Conservation (phyloP, 2,329 filamentous ascomycete species). For the Trichophyton simii region DNA sequence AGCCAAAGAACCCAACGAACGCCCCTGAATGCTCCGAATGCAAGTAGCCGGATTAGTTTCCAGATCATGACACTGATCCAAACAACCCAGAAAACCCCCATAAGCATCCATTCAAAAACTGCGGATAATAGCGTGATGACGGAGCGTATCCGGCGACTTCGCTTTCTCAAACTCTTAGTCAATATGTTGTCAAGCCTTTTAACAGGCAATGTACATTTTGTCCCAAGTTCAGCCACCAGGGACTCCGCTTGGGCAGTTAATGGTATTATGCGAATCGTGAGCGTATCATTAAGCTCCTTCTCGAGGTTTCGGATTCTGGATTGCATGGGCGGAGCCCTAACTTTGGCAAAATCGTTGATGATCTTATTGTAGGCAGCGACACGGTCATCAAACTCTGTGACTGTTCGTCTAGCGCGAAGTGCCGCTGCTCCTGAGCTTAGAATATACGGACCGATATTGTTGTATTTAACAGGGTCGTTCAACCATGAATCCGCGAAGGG, state of each 20-base stretch:
- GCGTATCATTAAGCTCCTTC: conserved; percentile 34
- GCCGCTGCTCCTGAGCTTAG: conserved; percentile 41
- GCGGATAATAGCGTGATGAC: conserved; percentile 65
- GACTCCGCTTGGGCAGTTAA: conserved; percentile 70
- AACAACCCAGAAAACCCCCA: conserved; percentile 86
- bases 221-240: conserved; percentile 61
- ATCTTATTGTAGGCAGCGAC: conserved; percentile 33
- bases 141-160: conserved; percentile 63
- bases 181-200: conserved; percentile 72
- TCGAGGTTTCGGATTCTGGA: conserved; percentile 33
- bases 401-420: conserved; percentile 41
- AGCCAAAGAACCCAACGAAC: conserved; percentile 80
- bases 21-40: conserved; percentile 46
- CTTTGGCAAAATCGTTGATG: conserved; percentile 36
- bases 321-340: conserved; percentile 34
- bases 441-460: conserved; percentile 30
- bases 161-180: conserved; percentile 53
- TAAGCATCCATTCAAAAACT: conserved; percentile 71
- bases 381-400: conserved; percentile 36
- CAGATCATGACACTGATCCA: conserved; percentile 79
- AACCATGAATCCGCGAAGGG: conserved; percentile 14
- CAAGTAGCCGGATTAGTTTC: conserved; percentile 51
- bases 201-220: conserved; percentile 63
- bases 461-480: conserved; percentile 18
- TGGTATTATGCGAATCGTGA: conserved; percentile 50